Evolutionary conservation across 2,329 filamentous ascomycete species (phyloP).

Genomic region (Paradendryphiella salina): DNA sequence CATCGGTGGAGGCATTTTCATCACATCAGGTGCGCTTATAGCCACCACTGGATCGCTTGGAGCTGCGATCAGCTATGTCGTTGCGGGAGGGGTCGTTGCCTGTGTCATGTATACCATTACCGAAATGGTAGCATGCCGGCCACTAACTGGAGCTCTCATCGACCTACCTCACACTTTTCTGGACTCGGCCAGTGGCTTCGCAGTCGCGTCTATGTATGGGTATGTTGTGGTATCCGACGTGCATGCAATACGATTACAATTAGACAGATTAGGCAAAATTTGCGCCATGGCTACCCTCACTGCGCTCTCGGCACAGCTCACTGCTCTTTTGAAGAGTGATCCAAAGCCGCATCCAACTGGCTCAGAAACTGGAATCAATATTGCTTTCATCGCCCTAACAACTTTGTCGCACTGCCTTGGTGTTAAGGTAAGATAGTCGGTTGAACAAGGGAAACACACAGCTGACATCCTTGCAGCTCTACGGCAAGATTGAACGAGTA

Average conservation of each 20-base stretch:
- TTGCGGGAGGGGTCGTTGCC: conserved; percentile 24
- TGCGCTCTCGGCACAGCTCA: conserved; percentile 28
- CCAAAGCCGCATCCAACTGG: conserved; percentile 13
- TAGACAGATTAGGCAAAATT: conserved; percentile 23
- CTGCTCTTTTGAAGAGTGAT: conserved; percentile 19
- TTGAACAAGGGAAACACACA: not conserved
- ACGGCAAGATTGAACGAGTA: conserved; percentile 38
- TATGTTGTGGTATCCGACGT: not conserved
- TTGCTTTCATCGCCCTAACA: conserved; percentile 27
- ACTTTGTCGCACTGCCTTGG: conserved; percentile 31
- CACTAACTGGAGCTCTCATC: conserved; percentile 27
- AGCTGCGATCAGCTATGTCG: conserved; percentile 26
- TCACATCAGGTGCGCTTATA: conserved; percentile 23
- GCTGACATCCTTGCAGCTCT: conserved; percentile 24
- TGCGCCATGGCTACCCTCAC: conserved; percentile 32
- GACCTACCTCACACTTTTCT: conserved; percentile 31
- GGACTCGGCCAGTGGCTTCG: conserved; percentile 28
- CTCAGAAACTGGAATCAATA: conserved; percentile 26
- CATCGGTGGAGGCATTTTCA: conserved; percentile 27
- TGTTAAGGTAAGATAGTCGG: conserved; percentile 18
- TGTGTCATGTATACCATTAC: conserved; percentile 30
- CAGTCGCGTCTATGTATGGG: conserved; percentile 26
- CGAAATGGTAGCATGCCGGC: conserved; percentile 31
- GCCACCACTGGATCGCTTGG: conserved; percentile 27
- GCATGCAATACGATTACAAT: not conserved